A percentile compares a stretch with the other conserved stretches of the same genome.
phyloP scores from a whole-genome alignment of 2,329 filamentous ascomycete species.

The Diaporthe citri region DNA sequence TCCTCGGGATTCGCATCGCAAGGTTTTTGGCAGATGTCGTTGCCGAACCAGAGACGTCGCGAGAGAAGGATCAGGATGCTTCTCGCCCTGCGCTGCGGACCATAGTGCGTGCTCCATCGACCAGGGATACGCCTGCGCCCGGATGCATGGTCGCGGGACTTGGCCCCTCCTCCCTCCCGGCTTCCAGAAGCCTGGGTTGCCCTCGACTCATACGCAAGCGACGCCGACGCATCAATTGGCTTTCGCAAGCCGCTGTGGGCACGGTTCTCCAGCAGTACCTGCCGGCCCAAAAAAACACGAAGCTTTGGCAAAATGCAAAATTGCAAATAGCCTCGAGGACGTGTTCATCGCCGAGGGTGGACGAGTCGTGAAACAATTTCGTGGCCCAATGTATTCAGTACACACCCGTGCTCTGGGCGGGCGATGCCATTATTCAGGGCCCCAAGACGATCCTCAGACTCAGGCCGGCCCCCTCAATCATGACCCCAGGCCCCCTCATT shows the following conservation, averaged over 20 bases:
- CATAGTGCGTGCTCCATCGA: background rate
- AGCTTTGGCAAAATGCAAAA: conserved; percentile 6
- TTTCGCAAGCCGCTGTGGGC: conserved; percentile 7
- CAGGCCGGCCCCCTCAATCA: conserved; percentile 2
- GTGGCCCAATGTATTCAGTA: background rate
- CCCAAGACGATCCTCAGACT: conserved; percentile 13
- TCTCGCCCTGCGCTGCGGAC: background rate
- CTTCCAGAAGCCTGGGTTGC: conserved; percentile 20
- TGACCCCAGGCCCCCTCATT: background rate
- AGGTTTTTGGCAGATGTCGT: background rate
- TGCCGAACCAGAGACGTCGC: background rate
- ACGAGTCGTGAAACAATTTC: conserved; percentile 16
- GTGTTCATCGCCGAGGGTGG: conserved; percentile 8
- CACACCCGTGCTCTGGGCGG: background rate
- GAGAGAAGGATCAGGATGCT: background rate
- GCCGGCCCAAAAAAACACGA: background rate
- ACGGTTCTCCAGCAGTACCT: background rate
- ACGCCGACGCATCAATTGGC: conserved; percentile 11
- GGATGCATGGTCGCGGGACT: conserved; percentile 16
- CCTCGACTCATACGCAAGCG: background rate
- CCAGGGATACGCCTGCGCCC: conserved; percentile 32
- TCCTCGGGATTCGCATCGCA: background rate
- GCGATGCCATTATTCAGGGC: conserved; percentile 7
- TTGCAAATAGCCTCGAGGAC: conserved; percentile 23
- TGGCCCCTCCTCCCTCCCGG: background rate